Percentiles rank a stretch among this genome's conserved stretches.
Evolutionary conservation across 495 filamentous ascomycete genomes (phyloP).

Genomic region (Penicillium fimorum): DNA sequence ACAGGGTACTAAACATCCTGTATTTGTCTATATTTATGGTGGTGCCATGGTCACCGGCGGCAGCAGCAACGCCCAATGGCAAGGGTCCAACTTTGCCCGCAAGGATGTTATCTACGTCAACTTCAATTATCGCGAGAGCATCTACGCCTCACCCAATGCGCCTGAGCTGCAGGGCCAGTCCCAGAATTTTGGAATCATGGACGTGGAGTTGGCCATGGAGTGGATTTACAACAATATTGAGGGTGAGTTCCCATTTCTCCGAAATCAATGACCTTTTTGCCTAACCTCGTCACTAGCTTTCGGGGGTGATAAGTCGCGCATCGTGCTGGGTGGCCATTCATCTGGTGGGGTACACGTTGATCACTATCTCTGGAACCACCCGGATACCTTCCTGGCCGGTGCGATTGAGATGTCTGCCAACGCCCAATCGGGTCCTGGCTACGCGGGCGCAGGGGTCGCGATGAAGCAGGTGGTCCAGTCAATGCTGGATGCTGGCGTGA

Average conservation of each 20-base stretch:
- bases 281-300: slow-evolving; percentile 18
- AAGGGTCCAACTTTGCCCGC: slow-evolving; percentile 29
- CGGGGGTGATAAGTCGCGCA: slow-evolving; percentile 27
- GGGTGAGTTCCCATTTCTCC: slow-evolving; percentile 11
- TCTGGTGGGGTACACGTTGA: slow-evolving; percentile 29
- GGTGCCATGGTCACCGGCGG: slow-evolving; percentile 29
- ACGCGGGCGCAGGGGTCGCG: slow-evolving; percentile 20
- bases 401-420: slow-evolving; percentile 33
- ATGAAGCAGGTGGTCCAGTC: slow-evolving; percentile 22
- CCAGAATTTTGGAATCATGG: slow-evolving; percentile 32
- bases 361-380: slow-evolving; percentile 32
- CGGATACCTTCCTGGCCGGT: slow-evolving; percentile 27
- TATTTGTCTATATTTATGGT: slow-evolving; percentile 32
- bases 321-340: slow-evolving; percentile 29
- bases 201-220: slow-evolving; percentile 27
- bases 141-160: slow-evolving; percentile 28
- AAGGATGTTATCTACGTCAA: slow-evolving; percentile 33
- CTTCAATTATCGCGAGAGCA: slow-evolving; percentile 31
- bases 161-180: slow-evolving; percentile 26
- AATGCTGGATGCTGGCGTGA: slow-evolving; percentile 21
- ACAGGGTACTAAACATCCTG: slow-evolving; percentile 14
- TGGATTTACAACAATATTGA: slow-evolving; percentile 29
- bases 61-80: slow-evolving; percentile 27
- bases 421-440: slow-evolving; percentile 24
- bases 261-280: not conserved